Evolutionary conservation across 1,284 basidiomycete species (phyloP), one percentile per base, ranked within the genome.

Genomic region (Cutaneotrichosporon mucoides): DNA sequence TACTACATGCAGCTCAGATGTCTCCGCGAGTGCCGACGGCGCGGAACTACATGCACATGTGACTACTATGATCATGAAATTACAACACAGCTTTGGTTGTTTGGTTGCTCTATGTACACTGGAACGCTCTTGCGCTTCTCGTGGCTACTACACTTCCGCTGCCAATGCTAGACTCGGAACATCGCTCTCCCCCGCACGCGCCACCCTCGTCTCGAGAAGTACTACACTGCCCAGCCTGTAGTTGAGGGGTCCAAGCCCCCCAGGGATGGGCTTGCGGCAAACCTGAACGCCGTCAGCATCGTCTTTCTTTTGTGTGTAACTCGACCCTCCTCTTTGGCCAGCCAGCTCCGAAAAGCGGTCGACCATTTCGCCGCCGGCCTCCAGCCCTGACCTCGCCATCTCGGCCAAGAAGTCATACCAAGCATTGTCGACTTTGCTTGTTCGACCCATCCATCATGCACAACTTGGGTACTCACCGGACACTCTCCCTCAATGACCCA

Each of bases 401-500:
- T 48, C 46, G 44, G 44, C 44, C 44, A 49, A 8, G 48, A 37
- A 38, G 38, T 49, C 34, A 49, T 46, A 33, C 45, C 24, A 41
- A 13, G 9, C 11, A 41, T 45, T 16, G 44, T 24, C 24, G 24
- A 24, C 24, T 24, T 24, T 24, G 24, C 24, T 24, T 24, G 24
- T 24, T 24, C 24, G 24, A 24, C 24, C 24, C 24, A 24, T 24
- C 24, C 24, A 24, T 9, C 10, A 34, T 33, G n/a, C 34, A 33
- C 24, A 33, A 41, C 38, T 33, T 42, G 12, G 34, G 38, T 12
- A 73, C 74, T 67, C 53, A 76, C 75, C 15, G 75, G 75, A 68
- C 75, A 76, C 53, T 76, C 75, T 2, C 75, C 75, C 62, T 76
- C 75, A n/a, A 75, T 66, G 5, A 75, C 65, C 64, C 64, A 71